Conservation (phyloP, 2,329 filamentous ascomycete species). For the Verticillium longisporum region DNA sequence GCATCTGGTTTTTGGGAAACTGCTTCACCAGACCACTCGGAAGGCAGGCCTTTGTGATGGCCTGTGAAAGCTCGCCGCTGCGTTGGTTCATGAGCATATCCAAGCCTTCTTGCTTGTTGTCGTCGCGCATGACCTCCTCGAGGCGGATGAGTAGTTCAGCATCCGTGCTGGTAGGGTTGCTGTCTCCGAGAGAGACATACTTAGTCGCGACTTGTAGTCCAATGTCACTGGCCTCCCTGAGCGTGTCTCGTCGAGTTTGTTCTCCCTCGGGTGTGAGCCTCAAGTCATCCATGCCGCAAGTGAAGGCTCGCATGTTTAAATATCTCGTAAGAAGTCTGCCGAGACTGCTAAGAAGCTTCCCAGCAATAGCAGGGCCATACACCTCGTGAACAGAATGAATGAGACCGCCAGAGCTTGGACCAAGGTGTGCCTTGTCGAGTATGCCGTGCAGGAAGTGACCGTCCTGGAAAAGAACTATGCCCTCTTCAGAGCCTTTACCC, state of each 20-base stretch:
- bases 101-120: constrained; percentile 83
- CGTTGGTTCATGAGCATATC: constrained; percentile 77
- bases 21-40: constrained; percentile 79
- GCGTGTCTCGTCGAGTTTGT: constrained; percentile 56
- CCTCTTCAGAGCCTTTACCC: constrained; percentile 72
- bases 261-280: constrained; percentile 79
- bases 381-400: constrained; percentile 91
- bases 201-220: constrained; percentile 76
- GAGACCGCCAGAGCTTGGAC: constrained; percentile 77
- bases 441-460: constrained; percentile 88
- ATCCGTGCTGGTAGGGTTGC: constrained; percentile 54
- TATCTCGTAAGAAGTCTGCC: constrained; percentile 85
- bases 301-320: constrained; percentile 90
- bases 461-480: constrained; percentile 71
- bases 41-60: constrained; percentile 72
- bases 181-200: constrained; percentile 76
- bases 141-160: constrained; percentile 69
- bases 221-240: constrained; percentile 60
- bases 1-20: constrained; percentile 98
- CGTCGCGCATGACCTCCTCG: constrained; percentile 85
- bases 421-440: constrained; percentile 92
- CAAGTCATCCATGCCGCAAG: constrained; percentile 95
- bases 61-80: constrained; percentile 65
- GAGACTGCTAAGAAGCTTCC: constrained; percentile 80
- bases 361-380: constrained; percentile 81